Evolutionary conservation across 2,329 filamentous ascomycete species (phyloP), one percentile per base, ranked within the genome.

Genomic region (Bipolaris cookei): DNA sequence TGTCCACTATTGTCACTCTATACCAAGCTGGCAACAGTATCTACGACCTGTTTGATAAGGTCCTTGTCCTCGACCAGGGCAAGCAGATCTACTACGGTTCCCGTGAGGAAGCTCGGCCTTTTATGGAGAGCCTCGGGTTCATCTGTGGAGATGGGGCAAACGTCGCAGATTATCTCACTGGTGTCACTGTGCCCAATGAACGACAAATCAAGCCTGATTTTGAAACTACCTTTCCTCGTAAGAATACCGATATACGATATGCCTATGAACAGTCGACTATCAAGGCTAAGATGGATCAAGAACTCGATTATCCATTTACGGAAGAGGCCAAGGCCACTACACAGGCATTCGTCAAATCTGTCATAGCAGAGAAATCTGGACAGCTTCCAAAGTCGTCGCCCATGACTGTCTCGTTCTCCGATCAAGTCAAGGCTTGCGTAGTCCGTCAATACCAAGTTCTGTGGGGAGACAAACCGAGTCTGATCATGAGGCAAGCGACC

Each of bases 1-100:
- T 77, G 4, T 78, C 82, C 3, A 81, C 82, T 46, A 79, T 81
- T 16, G 82, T 86, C 14, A 83, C 85, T 0, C 81, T 87, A 16
- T 88, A 88, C 62, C 79, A 81, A 56, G 78, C 79, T 10, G 72
- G 72, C 35, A 77, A 81, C 50, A 74, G 74, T 1, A 78, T 87
- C 39, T 88, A 87, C 65, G 82, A 87, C 49, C 58, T 67, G 3
- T 93, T 93, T 66, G 89, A 93, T 76, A 92, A 92, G 69, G 85
- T 86, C 0, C 81, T 88, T 0, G 86, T 94, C 0, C 78, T 93
- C 0, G 91, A 92, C 65, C 88, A 92, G 67, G 90, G 90, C 3
- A 83, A 88, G 0, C 84, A 92, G 70, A 90, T 93, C 59, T 94
- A 86, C 77, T 92, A 88, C 61, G 90, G 90, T 0, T 82, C 84